Evolutionary conservation across 345 rosid species (phyloP), one percentile per base, ranked within the genome.

Genomic region (Toxicodendron radicans): DNA sequence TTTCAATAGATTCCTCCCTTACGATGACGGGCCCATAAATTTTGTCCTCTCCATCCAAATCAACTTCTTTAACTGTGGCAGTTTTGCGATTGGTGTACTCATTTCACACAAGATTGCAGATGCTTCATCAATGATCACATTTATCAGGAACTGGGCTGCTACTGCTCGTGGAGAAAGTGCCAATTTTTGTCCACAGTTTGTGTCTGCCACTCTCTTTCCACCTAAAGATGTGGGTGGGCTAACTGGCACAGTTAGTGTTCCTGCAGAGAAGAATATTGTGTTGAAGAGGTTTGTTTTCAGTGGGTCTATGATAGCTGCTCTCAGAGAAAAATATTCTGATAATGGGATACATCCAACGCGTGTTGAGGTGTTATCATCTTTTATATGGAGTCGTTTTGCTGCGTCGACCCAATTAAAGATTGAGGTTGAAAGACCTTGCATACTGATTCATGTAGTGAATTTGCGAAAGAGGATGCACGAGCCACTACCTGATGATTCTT

Each of bases 331-430:
- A 68, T 85, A 61, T 18, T n/a, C 70, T 7, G 62, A 53, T 24
- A 48, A 66, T n/a, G 27, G 53, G 6, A 67, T 51, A 4, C 73
- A 59, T 0, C 78, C 85, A 0, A 79, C 88, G 2, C 79, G 87
- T 0, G 70, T 86, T 16, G 85, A 87, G 49, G 87, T 84, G 24
- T 68, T 85, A 52, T 83, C 87, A 0, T 62, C 73, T 41, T 83
- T 86, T 58, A 79, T 86, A 24, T 86, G 86, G 86, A 80, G 72
- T 41, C 82, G 89, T 5, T 80, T 79, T 65, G 70, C 61, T 68
- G 81, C 84, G n/a, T 72, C 85, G 7, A 75, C 71, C 14, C 41
- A 75, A n/a, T 20, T 43, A 23, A 73, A 82, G 69, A 10, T 48
- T 17, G 58, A 58, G 30, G 20, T 23, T 20, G 41, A 62, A 41